phyloP scores from a whole-genome alignment of 305 asterid genomes.

The Fraxinus nigra region DNA sequence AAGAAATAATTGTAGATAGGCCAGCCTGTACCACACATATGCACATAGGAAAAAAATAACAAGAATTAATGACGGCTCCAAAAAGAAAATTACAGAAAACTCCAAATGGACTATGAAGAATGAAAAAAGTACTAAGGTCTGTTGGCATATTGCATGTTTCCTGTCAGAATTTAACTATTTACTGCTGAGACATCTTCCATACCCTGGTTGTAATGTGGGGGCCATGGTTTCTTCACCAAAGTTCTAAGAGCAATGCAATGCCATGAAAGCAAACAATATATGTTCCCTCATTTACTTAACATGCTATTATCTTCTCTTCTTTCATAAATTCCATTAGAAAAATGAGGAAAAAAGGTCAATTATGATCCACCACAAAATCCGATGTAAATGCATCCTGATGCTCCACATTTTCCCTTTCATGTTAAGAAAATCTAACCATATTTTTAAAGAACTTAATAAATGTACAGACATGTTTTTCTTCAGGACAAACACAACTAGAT shows the following conservation, averaged over 20 bases:
- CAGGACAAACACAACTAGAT: neutral
- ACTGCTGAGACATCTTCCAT: neutral
- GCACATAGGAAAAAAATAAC: neutral
- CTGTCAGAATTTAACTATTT: neutral
- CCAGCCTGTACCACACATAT: neutral
- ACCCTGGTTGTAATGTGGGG: neutral
- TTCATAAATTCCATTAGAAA: neutral
- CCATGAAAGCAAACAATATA: neutral
- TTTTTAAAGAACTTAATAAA: neutral
- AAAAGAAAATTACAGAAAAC: neutral
- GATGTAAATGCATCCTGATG: neutral
- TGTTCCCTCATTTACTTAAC: neutral
- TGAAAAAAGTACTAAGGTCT: neutral
- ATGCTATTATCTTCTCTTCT: neutral
- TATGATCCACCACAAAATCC: neutral
- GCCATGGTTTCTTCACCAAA: neutral
- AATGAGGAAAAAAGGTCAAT: neutral
- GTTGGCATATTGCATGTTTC: neutral
- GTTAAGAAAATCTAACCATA: neutral
- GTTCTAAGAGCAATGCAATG: neutral
- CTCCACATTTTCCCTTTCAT: constrained; percentile 12
- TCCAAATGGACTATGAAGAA: neutral
- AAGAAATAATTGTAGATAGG: neutral
- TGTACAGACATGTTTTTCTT: neutral
- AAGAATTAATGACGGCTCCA: neutral